Conservation (phyloP, 2,329 filamentous ascomycete species). For the Diaporthe sp. region DNA sequence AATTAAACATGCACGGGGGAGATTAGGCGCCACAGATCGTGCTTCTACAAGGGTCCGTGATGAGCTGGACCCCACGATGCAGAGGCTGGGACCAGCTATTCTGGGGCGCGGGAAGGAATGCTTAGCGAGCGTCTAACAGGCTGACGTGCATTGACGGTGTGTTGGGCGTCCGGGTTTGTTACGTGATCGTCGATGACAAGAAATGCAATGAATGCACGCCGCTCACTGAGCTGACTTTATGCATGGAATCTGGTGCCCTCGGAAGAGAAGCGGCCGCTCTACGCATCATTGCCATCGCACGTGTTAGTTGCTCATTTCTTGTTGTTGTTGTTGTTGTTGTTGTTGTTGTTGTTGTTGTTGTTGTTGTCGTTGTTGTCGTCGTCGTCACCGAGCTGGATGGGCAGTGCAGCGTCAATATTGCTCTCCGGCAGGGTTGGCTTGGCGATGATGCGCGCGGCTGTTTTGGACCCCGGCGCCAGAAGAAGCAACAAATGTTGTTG, state of each 20-base stretch:
- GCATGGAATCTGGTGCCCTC: background rate
- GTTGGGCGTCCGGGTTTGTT: background rate
- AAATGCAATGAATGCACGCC: background rate
- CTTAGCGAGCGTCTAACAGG: slow-evolving; percentile 1
- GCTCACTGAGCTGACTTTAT: background rate
- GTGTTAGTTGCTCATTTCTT: background rate
- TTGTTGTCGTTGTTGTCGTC: too few relatives aligned
- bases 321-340: background rate
- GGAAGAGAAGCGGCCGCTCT: background rate
- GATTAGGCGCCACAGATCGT: background rate
- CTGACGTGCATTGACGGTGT: background rate
- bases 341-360: background rate
- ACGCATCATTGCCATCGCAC: background rate
- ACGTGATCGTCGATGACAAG: background rate
- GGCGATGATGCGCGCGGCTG: slow-evolving; percentile 24
- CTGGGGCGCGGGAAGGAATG: slow-evolving; percentile 14
- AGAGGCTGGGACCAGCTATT: slow-evolving; percentile 8
- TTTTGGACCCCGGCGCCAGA: slow-evolving; percentile 12
- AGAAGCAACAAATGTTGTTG: slow-evolving; percentile 13
- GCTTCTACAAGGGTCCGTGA: background rate
- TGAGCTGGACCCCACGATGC: slow-evolving; percentile 14
- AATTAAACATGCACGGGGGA: background rate
- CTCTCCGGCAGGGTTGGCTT: background rate
- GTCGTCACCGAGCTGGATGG: background rate
- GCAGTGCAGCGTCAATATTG: background rate